phyloP scores from a whole-genome alignment of 495 filamentous ascomycete species.

The Neurospora sp. region DNA sequence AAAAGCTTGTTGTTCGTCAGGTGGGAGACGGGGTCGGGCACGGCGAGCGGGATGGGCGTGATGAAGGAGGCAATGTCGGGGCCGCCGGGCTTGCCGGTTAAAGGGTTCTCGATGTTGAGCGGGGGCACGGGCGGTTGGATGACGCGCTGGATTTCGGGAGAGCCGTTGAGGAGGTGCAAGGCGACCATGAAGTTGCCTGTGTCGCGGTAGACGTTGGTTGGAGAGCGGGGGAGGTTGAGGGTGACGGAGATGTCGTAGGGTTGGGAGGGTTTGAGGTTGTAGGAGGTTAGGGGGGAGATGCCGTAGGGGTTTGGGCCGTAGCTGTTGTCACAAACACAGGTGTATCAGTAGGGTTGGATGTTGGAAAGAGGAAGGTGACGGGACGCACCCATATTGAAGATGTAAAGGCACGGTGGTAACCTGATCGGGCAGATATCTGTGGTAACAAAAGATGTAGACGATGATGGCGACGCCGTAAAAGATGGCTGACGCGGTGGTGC shows the following conservation, averaged over 20 bases:
- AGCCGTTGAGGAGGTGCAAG: slow-evolving; percentile 46
- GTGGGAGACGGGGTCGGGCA: slow-evolving; percentile 5
- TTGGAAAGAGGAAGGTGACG: background rate
- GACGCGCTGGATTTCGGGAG: slow-evolving; percentile 12
- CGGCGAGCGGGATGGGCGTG: background rate
- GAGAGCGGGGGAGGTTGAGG: slow-evolving; percentile 50
- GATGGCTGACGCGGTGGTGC: slow-evolving; percentile 44
- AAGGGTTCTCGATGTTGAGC: slow-evolving; percentile 6
- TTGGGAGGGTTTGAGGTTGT: slow-evolving; percentile 42
- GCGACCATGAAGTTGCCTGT: slow-evolving; percentile 90
- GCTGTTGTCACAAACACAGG: slow-evolving; percentile 7
- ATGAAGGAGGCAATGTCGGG: background rate
- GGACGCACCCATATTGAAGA: slow-evolving; percentile 64
- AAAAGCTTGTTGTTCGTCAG: slow-evolving; percentile 21
- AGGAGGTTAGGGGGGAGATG: slow-evolving; percentile 28
- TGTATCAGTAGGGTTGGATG: too few relatives aligned
- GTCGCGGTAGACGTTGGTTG: slow-evolving; percentile 38
- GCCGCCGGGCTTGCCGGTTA: slow-evolving; percentile 1
- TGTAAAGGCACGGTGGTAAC: slow-evolving; percentile 54
- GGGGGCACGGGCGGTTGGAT: background rate
- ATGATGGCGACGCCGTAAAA: slow-evolving; percentile 54
- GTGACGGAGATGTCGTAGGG: slow-evolving; percentile 53
- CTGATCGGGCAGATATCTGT: slow-evolving; percentile 67
- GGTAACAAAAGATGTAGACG: slow-evolving; percentile 72
- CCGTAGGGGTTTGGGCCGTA: slow-evolving; percentile 44